phyloP scores from a whole-genome alignment of 208 protist species.

The Trypanosoma theileri region DNA sequence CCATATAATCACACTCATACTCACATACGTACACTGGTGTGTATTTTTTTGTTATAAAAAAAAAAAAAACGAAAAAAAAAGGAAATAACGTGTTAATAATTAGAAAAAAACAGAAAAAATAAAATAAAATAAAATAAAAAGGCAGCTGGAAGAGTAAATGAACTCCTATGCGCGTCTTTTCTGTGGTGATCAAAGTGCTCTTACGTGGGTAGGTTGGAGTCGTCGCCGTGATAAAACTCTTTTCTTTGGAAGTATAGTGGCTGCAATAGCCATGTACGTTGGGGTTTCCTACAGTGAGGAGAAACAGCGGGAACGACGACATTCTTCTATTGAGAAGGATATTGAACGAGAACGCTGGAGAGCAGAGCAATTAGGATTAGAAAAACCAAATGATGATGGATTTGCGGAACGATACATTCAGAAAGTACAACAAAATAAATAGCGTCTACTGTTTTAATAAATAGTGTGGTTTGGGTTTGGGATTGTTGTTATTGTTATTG shows the following conservation, averaged over 20 bases:
- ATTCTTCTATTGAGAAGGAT: conserved; percentile 75
- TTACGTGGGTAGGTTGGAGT: conserved; percentile 50
- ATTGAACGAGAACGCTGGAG: conserved; percentile 82
- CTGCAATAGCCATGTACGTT: conserved; percentile 43
- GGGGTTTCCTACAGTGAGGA: conserved; percentile 65
- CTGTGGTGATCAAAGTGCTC: conserved; percentile 36
- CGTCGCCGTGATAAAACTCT: conserved; percentile 45
- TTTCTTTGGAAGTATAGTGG: conserved; percentile 36
- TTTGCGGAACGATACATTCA: conserved; percentile 56
- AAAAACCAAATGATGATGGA: conserved; percentile 54
- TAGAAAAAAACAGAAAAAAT: conserved; percentile 20
- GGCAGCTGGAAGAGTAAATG: conserved; percentile 25
- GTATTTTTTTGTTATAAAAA: conserved; percentile 12
- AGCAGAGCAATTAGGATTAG: conserved; percentile 59
- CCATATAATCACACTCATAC: too few species aligned
- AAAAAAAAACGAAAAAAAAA: conserved; percentile 14
- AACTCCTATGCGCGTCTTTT: conserved; percentile 64
- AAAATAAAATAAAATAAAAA: conserved; percentile 20
- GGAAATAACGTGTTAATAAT: conserved; percentile 22
- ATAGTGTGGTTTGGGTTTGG: background rate
- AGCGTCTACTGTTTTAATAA: conserved; percentile 1
- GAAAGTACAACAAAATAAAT: background rate
- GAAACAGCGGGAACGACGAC: conserved; percentile 45
- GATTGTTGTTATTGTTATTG: background rate
- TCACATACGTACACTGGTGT: background rate